A percentile compares a stretch with the other conserved stretches of the same genome.
These are phyloP conservation scores for Trichosporon sp. DNA, from an alignment of 1,284 basidiomycete species.

Conservation along the genomic window DNA sequence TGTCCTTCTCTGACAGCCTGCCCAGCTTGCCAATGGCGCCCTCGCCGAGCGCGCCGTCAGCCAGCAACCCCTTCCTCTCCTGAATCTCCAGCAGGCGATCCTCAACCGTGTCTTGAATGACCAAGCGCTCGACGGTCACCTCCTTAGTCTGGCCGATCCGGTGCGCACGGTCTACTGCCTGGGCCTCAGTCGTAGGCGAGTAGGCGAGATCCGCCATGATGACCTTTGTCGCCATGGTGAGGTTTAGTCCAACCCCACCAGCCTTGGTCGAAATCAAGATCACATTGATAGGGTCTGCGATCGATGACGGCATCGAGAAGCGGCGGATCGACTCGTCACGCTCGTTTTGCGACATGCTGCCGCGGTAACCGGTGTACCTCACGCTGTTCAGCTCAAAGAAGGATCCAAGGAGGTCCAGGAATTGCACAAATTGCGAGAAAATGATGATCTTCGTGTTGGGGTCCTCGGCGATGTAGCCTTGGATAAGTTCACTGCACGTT, in stretches of 20 bases:
- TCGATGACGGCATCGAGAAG: constrained; percentile 28
- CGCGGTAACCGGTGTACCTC: constrained; percentile 35
- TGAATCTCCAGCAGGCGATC: constrained; percentile 24
- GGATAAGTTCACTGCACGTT: constrained; percentile 24
- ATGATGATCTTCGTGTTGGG: constrained; percentile 31
- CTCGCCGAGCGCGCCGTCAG: constrained; percentile 48
- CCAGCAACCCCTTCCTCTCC: constrained; percentile 39
- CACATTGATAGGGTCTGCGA: constrained; percentile 28
- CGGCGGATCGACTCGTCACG: constrained; percentile 34
- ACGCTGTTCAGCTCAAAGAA: constrained; percentile 29
- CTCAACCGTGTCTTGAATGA: constrained; percentile 50
- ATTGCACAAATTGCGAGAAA: constrained; percentile 43
- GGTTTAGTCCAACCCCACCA: constrained; percentile 41
- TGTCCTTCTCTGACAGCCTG: constrained; percentile 13
- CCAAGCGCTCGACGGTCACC: constrained; percentile 75
- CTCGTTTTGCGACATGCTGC: constrained; percentile 36
- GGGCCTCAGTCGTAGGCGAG: constrained; percentile 44
- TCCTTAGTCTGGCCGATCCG: constrained; percentile 85
- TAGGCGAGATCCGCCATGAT: constrained; percentile 28
- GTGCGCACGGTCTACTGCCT: constrained; percentile 56
- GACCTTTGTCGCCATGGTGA: constrained; percentile 40
- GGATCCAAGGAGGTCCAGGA: constrained; percentile 35
- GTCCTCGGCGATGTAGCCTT: constrained; percentile 27
- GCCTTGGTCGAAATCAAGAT: constrained; percentile 48
- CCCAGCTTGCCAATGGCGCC: constrained; percentile 25